Base-by-base conservation (phyloP, 768 basidiomycete species). In the Tubosaeta sp. region DNA sequence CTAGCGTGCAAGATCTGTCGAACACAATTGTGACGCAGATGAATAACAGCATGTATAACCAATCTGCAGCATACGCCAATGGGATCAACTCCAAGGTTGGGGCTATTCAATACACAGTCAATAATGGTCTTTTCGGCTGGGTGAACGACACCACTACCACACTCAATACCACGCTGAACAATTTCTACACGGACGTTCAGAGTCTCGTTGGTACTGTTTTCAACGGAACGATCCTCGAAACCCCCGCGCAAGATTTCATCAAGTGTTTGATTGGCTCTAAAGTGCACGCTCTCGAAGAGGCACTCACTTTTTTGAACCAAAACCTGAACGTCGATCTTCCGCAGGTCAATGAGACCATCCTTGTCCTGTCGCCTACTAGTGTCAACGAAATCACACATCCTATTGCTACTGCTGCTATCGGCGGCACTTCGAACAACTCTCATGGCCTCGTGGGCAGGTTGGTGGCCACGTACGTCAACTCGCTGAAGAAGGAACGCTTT, bases 91-190 rank as follows among this genome's bases (percentile, higher is more conserved):
- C 61, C 17, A 86, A 82, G 29, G 82, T 97, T 19, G 78, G 81
- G 45, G 60, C 60, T 32, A 76, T 91, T 45, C 90, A 98, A 71
- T 75, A 74, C 35, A 80, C 82, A 6, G 81, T 98, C 69, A 91
- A 97, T 66, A 73, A 91, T 37, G 88, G 88, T 25, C 71, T 98
- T 43, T 95, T 98, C 56, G 93, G 94, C 10, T 98, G 95, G 95
- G 86, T 98, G 45, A 93, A 97, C 61, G 79, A 76, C 16, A 95
- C 95, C 8, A 95, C 93, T 1, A 84, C 82, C 4, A 84, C 86
- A 6, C 78, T 99, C 48, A 99, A 99, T 68, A 73, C 75, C 59
- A 97, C 95, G 4, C 73, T 99, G 62, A 86, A 81, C 65, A 77
- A 76, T 43, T 95, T 99, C 69, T 98, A 98, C 71, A 75, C 75